phyloP scores from a whole-genome alignment of 1,284 basidiomycete species.

The Puccinia triticina region DNA sequence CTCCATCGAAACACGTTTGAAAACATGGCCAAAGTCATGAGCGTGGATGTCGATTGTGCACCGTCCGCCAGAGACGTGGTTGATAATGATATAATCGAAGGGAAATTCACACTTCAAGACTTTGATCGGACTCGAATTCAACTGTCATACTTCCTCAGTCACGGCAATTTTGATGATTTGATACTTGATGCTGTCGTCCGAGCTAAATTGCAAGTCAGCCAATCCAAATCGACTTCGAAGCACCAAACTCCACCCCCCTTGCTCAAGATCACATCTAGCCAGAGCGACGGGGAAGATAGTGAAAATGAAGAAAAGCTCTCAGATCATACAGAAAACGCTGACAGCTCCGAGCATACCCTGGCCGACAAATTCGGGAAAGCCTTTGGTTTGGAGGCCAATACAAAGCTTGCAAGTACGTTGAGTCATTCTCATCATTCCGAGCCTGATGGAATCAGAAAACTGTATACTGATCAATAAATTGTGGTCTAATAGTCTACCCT shows the following conservation, averaged over 20 bases:
- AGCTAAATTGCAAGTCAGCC: constrained; percentile 24
- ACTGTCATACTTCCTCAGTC: constrained; percentile 32
- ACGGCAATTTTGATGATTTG: constrained; percentile 34
- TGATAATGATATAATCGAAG: constrained; percentile 16
- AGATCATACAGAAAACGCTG: not conserved
- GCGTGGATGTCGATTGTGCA: constrained; percentile 27
- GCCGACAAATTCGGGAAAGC: constrained; percentile 30
- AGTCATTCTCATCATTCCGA: not conserved
- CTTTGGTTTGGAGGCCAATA: constrained; percentile 27
- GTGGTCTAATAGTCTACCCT: constrained; percentile 52
- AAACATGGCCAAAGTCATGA: constrained; percentile 54
- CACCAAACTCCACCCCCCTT: constrained; percentile 27
- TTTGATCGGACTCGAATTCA: constrained; percentile 25
- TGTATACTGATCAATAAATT: not conserved
- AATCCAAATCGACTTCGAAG: not conserved
- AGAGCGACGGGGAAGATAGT: not conserved
- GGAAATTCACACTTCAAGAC: not conserved
- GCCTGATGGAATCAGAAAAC: not conserved
- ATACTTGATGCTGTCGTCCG: constrained; percentile 42
- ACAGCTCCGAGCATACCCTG: not conserved
- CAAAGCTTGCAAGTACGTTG: constrained; percentile 24
- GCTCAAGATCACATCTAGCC: constrained; percentile 17
- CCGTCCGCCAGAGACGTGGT: not conserved
- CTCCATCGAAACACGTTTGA: constrained; percentile 52
- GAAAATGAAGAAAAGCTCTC: constrained; percentile 13